Base-by-base conservation (phyloP, 176 grass and related monocot species). In the Tillandsia leiboldiana region DNA sequence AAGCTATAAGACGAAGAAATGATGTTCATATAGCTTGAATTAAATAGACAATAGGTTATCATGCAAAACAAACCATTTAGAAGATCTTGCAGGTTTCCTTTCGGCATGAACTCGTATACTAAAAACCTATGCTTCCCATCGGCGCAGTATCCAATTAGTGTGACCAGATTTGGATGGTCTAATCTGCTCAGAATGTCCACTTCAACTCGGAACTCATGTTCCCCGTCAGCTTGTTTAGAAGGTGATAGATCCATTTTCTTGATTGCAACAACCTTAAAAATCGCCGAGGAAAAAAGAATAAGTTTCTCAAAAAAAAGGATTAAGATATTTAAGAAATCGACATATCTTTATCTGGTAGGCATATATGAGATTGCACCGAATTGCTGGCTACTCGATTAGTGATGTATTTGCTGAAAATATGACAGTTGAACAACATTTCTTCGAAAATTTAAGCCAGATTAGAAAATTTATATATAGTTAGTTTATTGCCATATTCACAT, bases 51-150 rank as follows among this genome's bases (percentile, higher is more conserved):
- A 42, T 42, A 42, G 33, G 33, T 42, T 42, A 42, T 1, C 33
- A 42, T 42, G 33, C 33, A 23, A 23, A 13, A 69, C 67, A 13
- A 73, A 80, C 90, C 89, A 20, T 90, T 99, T 67, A 94, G 69
- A 48, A 90, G 64, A 64, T 99, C 90, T 51, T 87, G 86, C 9
- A 99, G 95, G 81, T 99, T 99, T 53, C 95, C 95, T 50, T 65
- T 90, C 14, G 86, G 89, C 95, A 99, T 99, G 77, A 77, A 94
- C 83, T 94, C 95, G 70, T 99, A 99, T 14, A 99, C 95, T 6
- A 99, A 72, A 65, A 94, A 99, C 65, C 95, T 83, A 72, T 99
- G 79, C 79, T 93, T 99, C 48, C 95, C 84, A 67, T 99, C 95
- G 28, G 90, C 95, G 79, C 90, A 99, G 80, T 99, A 99, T 53